Base-by-base conservation (phyloP, 2,329 filamentous ascomycete genomes). In the Didymella glomerata region DNA sequence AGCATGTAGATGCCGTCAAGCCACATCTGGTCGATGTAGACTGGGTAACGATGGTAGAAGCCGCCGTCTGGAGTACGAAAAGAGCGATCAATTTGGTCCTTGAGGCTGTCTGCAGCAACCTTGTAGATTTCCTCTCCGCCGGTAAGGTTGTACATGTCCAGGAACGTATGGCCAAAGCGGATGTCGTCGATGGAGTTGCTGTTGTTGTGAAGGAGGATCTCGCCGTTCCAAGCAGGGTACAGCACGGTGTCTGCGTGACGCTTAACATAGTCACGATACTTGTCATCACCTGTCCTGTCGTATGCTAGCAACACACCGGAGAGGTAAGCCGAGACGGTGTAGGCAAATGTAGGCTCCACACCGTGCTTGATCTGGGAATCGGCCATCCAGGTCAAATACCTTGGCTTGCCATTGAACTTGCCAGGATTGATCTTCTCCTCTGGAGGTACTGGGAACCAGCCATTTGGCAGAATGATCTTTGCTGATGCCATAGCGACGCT, bases 11-110 rank as follows among this genome's bases (percentile, higher is more conserved):
- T 81, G 1, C 83, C 83, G 57, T 84, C 82, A 0, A 85, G 76
- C 82, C 83, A 84, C 82, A 84, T 84, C 65, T 84, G 80, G 56
- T 83, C 76, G 4, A 76, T 76, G 57, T 82, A 83, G 1, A 73
- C 71, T 42, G 79, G 68, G n/a, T 76, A 66, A 1, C 78, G 72
- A 59, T 84, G 83, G 80, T 82, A 84, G 71, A 85, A 82, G 0
- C 83, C 83, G 8, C 82, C 83, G 1, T 77, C 71, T 0, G 78
- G 66, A 0, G 80, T 85, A 10, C 83, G 77, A 6, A 79, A 80
- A 46, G 83, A 79, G n/a, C 73, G 68, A 54, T 82, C 72, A 2
- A 84, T 69, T 54, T 81, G 79, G n/a, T 67, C 57, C 11, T 79
- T 77, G 38, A 85, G 73, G 5, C 73, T 73, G 3, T 76, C 75